Base-by-base conservation (phyloP, 192 early-diverging fungal genomes). In the Backusella mclennaniae region DNA sequence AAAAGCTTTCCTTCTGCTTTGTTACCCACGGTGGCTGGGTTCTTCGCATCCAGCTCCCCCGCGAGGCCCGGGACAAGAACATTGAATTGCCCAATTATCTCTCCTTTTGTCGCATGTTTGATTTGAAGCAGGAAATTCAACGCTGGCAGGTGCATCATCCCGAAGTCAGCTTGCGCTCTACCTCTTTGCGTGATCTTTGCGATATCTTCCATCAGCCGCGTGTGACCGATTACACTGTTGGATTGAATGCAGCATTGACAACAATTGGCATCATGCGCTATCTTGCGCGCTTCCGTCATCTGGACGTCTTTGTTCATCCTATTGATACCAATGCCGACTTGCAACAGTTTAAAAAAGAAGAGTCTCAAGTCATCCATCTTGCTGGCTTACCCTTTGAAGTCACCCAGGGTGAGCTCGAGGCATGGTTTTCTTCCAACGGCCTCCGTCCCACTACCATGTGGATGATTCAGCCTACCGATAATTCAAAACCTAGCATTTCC, bases 21-120 rank as follows among this genome's bases (percentile, higher is more conserved):
- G 91, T 92, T 35, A 91, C 91, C 1, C 92, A 93, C 78, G 91
- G 90, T 36, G 92, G 91, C 7, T 89, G 88, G 87, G 88, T 91
- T 52, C 77, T 94, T 23, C 89, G 93, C 15, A 91, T 88, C 71
- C 91, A 93, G 75, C 75, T 94, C 1, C 85, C 88, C 2, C 73
- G 89, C 19, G 92, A 94, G 66, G 89, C 90, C 29, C 80, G 85
- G 35, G 88, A 90, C 59, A 94, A 94, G 77, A 74, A 79, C 29
- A 85, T 94, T 21, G 77, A 80, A 1, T 71, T 94, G 6, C 87
- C 92, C 4, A 44, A 74, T 0, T 92, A 91, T 52, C 80, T 93
- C 26, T 76, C 80, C n/a, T 83, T 87, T 31, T 83, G 83, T 21
- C 76, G 89, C 49, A 89, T 92, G 77, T 94, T 93, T 74, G 92